Evolutionary conservation across 176 grass and related monocot species (phyloP).

Genomic region (bread wheat (Triticum aestivum)): DNA sequence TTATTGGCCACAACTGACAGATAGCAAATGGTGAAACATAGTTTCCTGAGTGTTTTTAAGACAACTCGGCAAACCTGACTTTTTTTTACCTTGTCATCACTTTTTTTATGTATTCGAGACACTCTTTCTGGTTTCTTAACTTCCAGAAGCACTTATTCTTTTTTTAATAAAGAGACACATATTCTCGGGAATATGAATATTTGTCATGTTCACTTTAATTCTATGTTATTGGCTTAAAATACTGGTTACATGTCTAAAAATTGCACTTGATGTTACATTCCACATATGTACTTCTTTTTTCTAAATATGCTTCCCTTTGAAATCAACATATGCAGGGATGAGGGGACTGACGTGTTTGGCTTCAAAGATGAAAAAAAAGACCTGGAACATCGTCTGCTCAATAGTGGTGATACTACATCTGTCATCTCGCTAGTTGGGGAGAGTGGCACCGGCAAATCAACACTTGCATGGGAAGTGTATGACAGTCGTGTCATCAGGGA

Average conservation of each 20-base stretch:
- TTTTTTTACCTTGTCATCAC: too few relatives aligned
- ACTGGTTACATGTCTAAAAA: too few relatives aligned
- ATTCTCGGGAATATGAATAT: neutral
- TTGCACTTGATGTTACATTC: neutral
- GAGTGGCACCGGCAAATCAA: constrained; percentile 33
- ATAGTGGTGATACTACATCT: neutral
- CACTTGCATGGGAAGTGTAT: constrained; percentile 28
- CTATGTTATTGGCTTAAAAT: too few relatives aligned
- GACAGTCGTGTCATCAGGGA: neutral
- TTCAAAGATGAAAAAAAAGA: neutral
- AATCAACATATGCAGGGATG: neutral
- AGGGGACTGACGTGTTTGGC: constrained; percentile 15
- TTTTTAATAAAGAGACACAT: neutral
- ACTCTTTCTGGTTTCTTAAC: too few relatives aligned
- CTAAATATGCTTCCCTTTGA: neutral
- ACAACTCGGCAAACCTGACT: too few relatives aligned
- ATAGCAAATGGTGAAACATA: too few relatives aligned
- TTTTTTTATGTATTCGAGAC: too few relatives aligned
- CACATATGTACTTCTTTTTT: neutral
- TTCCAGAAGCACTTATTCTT: neutral
- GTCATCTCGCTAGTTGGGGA: constrained; percentile 25
- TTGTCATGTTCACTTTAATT: too few relatives aligned
- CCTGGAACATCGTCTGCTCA: neutral
- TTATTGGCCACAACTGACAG: too few relatives aligned
- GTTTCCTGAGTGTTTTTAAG: too few relatives aligned